phyloP scores from a whole-genome alignment of 345 rosid species.

The Durio zibethinus region DNA sequence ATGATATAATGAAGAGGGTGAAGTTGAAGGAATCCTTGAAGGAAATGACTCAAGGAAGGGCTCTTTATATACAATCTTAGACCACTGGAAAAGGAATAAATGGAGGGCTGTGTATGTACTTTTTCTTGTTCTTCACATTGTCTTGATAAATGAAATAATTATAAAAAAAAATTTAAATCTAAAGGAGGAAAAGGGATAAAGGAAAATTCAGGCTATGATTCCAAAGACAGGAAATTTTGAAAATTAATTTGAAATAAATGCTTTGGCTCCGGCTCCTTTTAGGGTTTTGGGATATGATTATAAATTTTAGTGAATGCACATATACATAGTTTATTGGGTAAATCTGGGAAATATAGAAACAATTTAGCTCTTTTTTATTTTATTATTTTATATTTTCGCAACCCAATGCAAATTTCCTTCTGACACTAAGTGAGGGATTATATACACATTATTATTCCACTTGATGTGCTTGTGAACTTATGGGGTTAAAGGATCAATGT shows the following conservation, averaged over 20 bases:
- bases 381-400: not conserved
- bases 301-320: not conserved
- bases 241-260: constrained; percentile 16
- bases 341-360: not conserved
- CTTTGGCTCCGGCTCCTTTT: not conserved
- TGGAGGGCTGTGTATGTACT: constrained; percentile 38
- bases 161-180: not conserved
- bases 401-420: not conserved
- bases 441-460: not conserved
- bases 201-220: constrained; percentile 38
- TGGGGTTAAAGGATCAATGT: not conserved
- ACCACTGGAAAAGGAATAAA: constrained; percentile 32
- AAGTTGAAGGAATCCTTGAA: constrained; percentile 11
- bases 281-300: not conserved
- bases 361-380: not conserved
- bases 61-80: constrained; percentile 41
- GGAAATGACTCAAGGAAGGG: constrained; percentile 21
- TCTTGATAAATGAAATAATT: constrained; percentile 41
- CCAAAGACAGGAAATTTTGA: constrained; percentile 28
- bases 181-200: constrained; percentile 35
- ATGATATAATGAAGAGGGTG: not conserved
- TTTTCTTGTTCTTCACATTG: constrained; percentile 61
- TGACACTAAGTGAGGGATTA: not conserved
- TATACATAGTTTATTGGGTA: not conserved
- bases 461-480: not conserved